phyloP scores from a whole-genome alignment of 345 rosid genomes.

The Salix caprea region DNA sequence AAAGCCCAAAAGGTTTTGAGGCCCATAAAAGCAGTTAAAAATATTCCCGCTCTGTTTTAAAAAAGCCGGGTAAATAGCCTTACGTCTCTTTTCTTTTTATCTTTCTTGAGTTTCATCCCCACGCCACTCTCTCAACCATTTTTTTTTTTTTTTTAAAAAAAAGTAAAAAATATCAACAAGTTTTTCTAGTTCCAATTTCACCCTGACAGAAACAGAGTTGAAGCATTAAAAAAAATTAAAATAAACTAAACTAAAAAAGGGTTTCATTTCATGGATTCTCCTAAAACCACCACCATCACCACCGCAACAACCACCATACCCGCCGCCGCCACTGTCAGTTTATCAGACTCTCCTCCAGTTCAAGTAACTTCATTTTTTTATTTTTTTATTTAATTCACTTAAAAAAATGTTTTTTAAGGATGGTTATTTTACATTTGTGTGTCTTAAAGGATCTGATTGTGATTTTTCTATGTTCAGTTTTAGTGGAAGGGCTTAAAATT shows the following conservation, averaged over 20 bases:
- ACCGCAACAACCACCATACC: neutral
- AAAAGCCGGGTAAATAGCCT: neutral
- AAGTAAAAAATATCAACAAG: too few species aligned
- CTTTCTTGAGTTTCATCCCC: neutral
- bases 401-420: neutral
- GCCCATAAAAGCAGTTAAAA: neutral
- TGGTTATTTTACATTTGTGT: neutral
- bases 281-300: constrained; percentile 15
- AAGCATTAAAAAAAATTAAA: neutral
- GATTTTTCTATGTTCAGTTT: neutral
- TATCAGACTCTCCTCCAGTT: constrained; percentile 33
- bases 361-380: constrained; percentile 23
- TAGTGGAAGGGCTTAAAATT: neutral
- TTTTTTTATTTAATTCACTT: neutral
- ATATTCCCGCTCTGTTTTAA: constrained; percentile 21
- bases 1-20: neutral
- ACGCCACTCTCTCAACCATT: too few species aligned
- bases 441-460: neutral
- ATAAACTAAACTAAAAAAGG: constrained; percentile 4
- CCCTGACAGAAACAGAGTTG: neutral
- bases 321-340: neutral
- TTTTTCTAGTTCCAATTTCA: neutral
- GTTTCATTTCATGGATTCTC: constrained; percentile 27
- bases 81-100: constrained; percentile 1
- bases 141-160: too few species aligned